Conservation (phyloP, 2,329 filamentous ascomycete species). For the Lachnellula occidentalis region DNA sequence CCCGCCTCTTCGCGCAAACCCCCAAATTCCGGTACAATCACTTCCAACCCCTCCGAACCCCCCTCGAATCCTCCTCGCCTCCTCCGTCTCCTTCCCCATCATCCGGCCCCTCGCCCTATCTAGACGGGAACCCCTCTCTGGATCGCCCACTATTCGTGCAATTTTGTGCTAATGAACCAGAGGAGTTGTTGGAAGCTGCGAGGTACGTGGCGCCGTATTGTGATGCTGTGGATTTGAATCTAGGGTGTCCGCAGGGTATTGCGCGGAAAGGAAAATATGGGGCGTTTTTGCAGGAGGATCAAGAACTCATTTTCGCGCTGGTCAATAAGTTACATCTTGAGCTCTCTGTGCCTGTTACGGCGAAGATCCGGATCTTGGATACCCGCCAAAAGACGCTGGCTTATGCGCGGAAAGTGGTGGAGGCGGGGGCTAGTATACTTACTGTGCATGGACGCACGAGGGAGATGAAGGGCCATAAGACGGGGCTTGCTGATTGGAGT, state of each 20-base stretch:
- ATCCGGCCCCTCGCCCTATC: conserved; percentile 42
- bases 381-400: conserved; percentile 79
- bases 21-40: conserved; percentile 70
- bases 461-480: conserved; percentile 95
- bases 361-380: conserved; percentile 88
- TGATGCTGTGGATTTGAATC: conserved; percentile 91
- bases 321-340: conserved; percentile 77
- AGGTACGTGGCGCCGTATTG: conserved; percentile 76
- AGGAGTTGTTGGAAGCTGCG: conserved; percentile 75
- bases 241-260: conserved; percentile 95
- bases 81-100: conserved; percentile 9
- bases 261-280: conserved; percentile 88
- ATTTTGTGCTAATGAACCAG: conserved; percentile 86
- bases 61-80: conserved; percentile 26
- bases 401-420: conserved; percentile 83
- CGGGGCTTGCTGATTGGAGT: conserved; percentile 88
- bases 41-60: conserved; percentile 57
- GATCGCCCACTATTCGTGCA: conserved; percentile 93
- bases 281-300: conserved; percentile 91
- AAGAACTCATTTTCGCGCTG: conserved; percentile 73
- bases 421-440: conserved; percentile 84
- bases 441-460: conserved; percentile 84
- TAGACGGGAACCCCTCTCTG: conserved; percentile 80
- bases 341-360: conserved; percentile 79
- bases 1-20: conserved; percentile 76